Conservation (phyloP, 257 asterid genomes). For the Solanum lycopersicoides region DNA sequence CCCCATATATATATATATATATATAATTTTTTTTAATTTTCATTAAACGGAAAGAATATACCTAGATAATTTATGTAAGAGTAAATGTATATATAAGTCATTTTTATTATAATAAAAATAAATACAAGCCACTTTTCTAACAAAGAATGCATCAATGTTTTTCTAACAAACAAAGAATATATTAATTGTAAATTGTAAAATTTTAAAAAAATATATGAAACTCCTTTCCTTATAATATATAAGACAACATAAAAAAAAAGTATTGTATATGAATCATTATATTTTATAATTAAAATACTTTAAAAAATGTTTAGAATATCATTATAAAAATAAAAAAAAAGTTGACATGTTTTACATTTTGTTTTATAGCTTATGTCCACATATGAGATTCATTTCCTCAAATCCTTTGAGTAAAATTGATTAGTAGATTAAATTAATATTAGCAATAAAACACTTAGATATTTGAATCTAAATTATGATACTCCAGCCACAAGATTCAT, state of each 20-base stretch:
- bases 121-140: too few species aligned
- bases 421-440: background rate
- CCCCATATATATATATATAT: too few species aligned
- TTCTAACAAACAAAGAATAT: too few species aligned
- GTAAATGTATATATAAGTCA: too few species aligned
- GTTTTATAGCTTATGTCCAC: background rate
- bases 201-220: too few species aligned
- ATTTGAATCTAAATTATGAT: background rate
- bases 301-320: background rate
- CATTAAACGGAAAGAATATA: too few species aligned
- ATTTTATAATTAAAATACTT: background rate
- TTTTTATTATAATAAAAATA: too few species aligned
- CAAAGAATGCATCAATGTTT: too few species aligned
- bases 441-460: background rate
- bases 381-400: background rate
- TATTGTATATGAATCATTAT: background rate
- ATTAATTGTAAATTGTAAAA: too few species aligned
- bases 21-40: too few species aligned
- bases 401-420: background rate
- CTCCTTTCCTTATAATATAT: background rate
- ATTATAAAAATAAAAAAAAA: background rate
- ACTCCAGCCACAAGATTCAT: background rate
- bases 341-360: background rate
- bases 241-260: background rate
- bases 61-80: too few species aligned